phyloP scores from a whole-genome alignment of 805 yeast genomes.

The Candida schatavii region DNA sequence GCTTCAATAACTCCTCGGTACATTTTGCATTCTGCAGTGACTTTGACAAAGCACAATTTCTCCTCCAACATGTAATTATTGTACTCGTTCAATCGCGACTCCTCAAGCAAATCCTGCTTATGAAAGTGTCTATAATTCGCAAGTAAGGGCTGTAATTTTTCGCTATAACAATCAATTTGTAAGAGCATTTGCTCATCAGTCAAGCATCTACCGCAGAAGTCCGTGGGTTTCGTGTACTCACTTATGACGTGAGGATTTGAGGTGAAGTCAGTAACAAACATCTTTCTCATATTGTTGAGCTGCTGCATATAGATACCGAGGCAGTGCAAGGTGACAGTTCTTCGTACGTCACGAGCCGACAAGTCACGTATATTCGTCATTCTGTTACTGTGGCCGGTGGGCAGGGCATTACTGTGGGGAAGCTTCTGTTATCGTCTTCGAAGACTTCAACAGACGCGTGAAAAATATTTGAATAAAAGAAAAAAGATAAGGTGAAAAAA shows the following conservation, averaged over 20 bases:
- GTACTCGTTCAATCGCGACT: conserved; percentile 4
- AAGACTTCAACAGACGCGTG: too few relatives aligned
- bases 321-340: conserved; percentile 3
- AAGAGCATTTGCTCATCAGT: conserved; percentile 10
- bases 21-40: conserved; percentile 8
- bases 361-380: neutral
- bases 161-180: conserved; percentile 13
- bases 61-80: conserved; percentile 2
- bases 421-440: too few relatives aligned
- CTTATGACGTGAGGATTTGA: conserved; percentile 5
- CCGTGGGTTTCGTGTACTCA: neutral
- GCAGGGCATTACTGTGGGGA: too few relatives aligned
- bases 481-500: too few relatives aligned
- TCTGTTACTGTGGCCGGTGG: too few relatives aligned
- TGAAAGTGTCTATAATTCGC: conserved; percentile 5
- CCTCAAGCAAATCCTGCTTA: conserved; percentile 5
- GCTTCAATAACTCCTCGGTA: conserved; percentile 13
- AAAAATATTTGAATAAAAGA: too few relatives aligned
- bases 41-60: conserved; percentile 9
- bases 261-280: conserved; percentile 21
- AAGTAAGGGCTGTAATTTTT: conserved; percentile 6
- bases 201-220: neutral
- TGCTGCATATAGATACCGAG: conserved; percentile 1
- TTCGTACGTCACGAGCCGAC: neutral
- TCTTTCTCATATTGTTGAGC: neutral